These are phyloP conservation scores for Magnolia officinalis DNA, from an alignment of 164 flowering plant species.

Conservation along the genomic window DNA sequence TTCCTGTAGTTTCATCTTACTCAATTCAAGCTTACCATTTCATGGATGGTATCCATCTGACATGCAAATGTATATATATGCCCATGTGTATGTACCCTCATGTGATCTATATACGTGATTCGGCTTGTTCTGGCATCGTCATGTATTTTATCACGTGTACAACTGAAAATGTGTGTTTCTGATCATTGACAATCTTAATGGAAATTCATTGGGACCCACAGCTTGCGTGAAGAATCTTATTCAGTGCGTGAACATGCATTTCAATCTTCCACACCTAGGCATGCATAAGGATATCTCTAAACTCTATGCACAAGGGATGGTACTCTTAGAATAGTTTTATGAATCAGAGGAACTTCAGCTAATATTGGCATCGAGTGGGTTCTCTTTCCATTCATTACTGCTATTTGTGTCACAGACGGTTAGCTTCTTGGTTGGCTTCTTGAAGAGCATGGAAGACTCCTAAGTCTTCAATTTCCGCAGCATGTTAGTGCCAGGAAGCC, in stretches of 20 bases:
- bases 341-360: not conserved
- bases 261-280: not conserved
- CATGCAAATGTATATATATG: not conserved
- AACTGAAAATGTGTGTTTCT: no score
- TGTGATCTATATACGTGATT: no score
- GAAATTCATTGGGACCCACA: not conserved
- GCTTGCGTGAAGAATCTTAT: not conserved
- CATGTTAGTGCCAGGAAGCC: no score
- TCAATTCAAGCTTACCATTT: not conserved
- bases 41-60: not conserved
- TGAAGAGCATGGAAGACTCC: not conserved
- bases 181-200: not conserved
- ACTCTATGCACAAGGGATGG: not conserved
- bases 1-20: not conserved
- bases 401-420: not conserved
- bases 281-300: not conserved
- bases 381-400: not conserved
- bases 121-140: not conserved
- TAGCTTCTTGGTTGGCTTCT: not conserved
- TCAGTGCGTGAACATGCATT: not conserved
- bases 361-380: not conserved
- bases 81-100: not conserved
- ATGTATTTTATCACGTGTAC: not conserved
- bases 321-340: not conserved
- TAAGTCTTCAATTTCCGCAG: not conserved